Percentiles rank a stretch among this genome's conserved stretches.
Conservation (phyloP, 2,329 filamentous ascomycete species). For the Neonectria faginata region DNA sequence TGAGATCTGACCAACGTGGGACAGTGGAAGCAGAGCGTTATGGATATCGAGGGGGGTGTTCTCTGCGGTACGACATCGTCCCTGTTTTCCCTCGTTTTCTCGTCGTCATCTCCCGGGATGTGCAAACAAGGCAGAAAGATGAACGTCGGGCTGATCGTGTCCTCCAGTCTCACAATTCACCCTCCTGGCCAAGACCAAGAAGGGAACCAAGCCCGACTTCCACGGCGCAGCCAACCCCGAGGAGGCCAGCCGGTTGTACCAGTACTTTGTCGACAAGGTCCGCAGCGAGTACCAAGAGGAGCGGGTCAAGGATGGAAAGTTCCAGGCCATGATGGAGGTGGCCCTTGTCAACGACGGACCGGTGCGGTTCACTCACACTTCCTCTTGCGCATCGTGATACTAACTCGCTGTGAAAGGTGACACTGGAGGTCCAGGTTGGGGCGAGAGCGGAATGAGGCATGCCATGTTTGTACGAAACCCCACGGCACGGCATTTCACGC, state of each 20-base stretch:
- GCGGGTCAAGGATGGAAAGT: conserved; percentile 92
- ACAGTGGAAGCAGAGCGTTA: conserved; percentile 90
- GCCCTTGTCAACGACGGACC: conserved; percentile 88
- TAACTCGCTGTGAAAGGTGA: conserved; percentile 21
- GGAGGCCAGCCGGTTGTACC: conserved; percentile 84
- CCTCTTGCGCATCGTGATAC: conserved; percentile 2
- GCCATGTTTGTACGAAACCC: not conserved
- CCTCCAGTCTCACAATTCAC: conserved; percentile 95
- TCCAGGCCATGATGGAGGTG: conserved; percentile 99
- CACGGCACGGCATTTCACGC: not conserved
- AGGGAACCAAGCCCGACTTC: conserved; percentile 95
- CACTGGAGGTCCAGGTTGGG: conserved; percentile 26
- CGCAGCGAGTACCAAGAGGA: conserved; percentile 77
- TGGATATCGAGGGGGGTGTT: conserved; percentile 89
- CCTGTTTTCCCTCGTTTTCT: not conserved
- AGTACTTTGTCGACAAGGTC: conserved; percentile 83
- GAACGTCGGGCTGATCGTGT: not conserved
- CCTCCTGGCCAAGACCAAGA: conserved; percentile 90
- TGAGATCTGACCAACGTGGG: conserved; percentile 23
- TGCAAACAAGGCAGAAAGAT: conserved; percentile 3
- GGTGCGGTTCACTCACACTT: conserved; percentile 54
- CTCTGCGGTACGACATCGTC: conserved; percentile 77
- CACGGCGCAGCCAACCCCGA: conserved; percentile 85
- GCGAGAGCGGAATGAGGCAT: conserved; percentile 13
- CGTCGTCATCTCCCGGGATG: not conserved